Percentiles rank a stretch among this genome's conserved stretches.
These are phyloP conservation scores for Royoungia palumana DNA, from an alignment of 768 basidiomycete species.

Conservation along the genomic window DNA sequence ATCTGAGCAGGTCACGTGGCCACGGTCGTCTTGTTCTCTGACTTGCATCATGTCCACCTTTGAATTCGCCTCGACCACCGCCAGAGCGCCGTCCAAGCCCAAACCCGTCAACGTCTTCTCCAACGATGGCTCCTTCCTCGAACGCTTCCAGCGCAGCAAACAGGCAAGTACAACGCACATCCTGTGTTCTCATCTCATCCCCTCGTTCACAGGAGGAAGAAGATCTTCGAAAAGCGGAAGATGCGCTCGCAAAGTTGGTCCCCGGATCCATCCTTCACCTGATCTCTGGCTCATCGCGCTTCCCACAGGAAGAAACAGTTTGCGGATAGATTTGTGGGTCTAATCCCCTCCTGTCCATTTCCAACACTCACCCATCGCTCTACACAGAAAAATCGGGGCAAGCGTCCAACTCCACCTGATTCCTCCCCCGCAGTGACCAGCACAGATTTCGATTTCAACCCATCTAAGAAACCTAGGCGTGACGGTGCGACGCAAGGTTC, in stretches of 20 bases:
- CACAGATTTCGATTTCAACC: slow-evolving; percentile 32
- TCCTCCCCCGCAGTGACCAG: slow-evolving; percentile 30
- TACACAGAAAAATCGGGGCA: slow-evolving; percentile 56
- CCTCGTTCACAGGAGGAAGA: slow-evolving; percentile 47
- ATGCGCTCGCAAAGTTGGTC: slow-evolving; percentile 47
- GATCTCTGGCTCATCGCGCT: neutral
- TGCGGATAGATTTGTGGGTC: slow-evolving; percentile 58
- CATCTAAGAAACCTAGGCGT: slow-evolving; percentile 40
- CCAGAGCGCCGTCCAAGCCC: slow-evolving; percentile 27
- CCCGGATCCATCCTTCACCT: neutral
- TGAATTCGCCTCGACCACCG: slow-evolving; percentile 13
- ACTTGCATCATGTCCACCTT: slow-evolving; percentile 17
- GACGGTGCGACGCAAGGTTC: slow-evolving; percentile 19
- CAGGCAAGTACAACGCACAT: slow-evolving; percentile 41
- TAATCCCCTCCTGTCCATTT: neutral
- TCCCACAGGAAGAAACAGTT: slow-evolving; percentile 54
- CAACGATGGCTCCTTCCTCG: slow-evolving; percentile 67
- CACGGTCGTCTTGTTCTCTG: neutral
- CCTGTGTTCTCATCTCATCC: neutral
- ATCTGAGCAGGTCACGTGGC: neutral
- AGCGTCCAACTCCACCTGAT: slow-evolving; percentile 46
- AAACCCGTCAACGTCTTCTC: slow-evolving; percentile 62
- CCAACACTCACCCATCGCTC: neutral
- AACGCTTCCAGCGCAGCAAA: slow-evolving; percentile 57
- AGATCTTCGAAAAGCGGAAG: slow-evolving; percentile 53